Base-by-base conservation (phyloP, 2,329 filamentous ascomycete species). In the Nannizzia gypsea region DNA sequence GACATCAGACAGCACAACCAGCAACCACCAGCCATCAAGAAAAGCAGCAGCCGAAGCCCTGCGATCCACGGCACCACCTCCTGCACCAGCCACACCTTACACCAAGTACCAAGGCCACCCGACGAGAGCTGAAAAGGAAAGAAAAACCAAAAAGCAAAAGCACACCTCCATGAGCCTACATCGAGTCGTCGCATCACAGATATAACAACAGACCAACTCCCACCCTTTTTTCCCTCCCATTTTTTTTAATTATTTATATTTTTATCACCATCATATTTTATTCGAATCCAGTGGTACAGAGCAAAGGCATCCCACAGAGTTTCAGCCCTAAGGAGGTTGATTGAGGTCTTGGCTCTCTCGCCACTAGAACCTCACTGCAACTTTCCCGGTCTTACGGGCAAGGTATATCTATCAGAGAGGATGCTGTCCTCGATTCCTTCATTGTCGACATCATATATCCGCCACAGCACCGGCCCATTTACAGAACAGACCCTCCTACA, bases 381-480 rank as follows among this genome's bases (percentile, higher is more conserved):
- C 11, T 15, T 22, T 40, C 26, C n/a, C 48, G 28, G 57, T 13
- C 22, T 36, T 28, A 44, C 42, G 24, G 46, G 42, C 22, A 42
- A n/a, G 38, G 38, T 42, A 42, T 42, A 42, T n/a, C 38, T 50
- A 61, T 26, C n/a, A 55, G 22, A 48, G 34, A 42, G 15, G 44
- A 48, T 17, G 46, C 46, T 59, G 15, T 59, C 57, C 38, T 36
- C 31, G 42, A 54, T 61, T 42, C 48, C 40, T 34, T 55, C 59
- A 28, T 13, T 36, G 11, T 54, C 42, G 42, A 46, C 48, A 28
- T 31, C 48, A 52, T 52, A 52, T 52, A 52, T 52, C 48, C 48
- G 48, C 48, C 48, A 52, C 57, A 36, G 56, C 56, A 59, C 40
- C 57, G 48, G 42, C 44, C 56, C 11, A 6, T 42, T 11, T 38